Conservation (phyloP, 257 asterid genomes). For the Nicotiana knightiana region DNA sequence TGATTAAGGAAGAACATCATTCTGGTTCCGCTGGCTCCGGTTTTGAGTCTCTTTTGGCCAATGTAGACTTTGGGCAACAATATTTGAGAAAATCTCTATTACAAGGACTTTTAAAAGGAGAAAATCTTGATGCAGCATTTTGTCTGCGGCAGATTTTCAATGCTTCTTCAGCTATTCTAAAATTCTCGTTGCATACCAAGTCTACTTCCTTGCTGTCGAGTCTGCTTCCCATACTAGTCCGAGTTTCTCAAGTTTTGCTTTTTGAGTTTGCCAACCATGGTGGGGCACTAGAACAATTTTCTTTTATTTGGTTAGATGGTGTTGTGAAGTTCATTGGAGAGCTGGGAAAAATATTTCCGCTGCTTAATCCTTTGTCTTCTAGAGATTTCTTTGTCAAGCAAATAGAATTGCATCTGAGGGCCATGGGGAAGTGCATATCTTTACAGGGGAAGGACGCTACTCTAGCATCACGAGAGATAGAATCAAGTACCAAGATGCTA, state of each 20-base stretch:
- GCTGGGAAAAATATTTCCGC: slow-evolving; percentile 58
- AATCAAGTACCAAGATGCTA: slow-evolving; percentile 39
- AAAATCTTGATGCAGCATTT: slow-evolving; percentile 52
- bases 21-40: slow-evolving; percentile 18
- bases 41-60: slow-evolving; percentile 47
- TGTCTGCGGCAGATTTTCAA: slow-evolving; percentile 61
- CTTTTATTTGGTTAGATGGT: slow-evolving; percentile 58
- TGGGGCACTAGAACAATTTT: slow-evolving; percentile 33
- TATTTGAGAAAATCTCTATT: slow-evolving; percentile 42
- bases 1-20: slow-evolving; percentile 23
- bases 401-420: slow-evolving; percentile 66
- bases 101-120: slow-evolving; percentile 47
- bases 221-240: slow-evolving; percentile 40
- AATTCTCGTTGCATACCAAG: slow-evolving; percentile 45
- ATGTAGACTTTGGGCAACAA: slow-evolving; percentile 38
- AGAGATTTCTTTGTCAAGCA: slow-evolving; percentile 48
- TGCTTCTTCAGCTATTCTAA: slow-evolving; percentile 75
- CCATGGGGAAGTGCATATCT: slow-evolving; percentile 79
- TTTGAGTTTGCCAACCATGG: slow-evolving; percentile 48
- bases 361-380: slow-evolving; percentile 47
- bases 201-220: slow-evolving; percentile 37
- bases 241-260: slow-evolving; percentile 49
- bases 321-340: slow-evolving; percentile 69
- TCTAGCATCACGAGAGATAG: slow-evolving; percentile 58
- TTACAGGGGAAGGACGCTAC: slow-evolving; percentile 68